Evolutionary conservation across 805 yeast genomes (phyloP), one percentile per base, ranked within the genome.

Genomic region (Danielia reshetovae): DNA sequence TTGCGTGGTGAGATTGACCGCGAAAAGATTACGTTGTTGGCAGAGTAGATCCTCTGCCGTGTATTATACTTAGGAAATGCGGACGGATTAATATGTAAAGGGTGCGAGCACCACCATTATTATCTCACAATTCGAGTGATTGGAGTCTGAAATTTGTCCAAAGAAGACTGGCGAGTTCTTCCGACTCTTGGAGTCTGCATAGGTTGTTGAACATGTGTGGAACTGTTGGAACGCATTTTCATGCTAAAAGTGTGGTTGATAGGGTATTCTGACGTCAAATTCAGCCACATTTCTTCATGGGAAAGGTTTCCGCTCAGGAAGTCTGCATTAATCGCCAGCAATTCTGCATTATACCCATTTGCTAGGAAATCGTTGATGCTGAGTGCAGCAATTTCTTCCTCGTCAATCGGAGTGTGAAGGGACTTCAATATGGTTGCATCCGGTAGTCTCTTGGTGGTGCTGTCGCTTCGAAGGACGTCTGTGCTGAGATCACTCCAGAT

Each of bases 81-180:
- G 19, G n/a, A 15, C 13, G 19, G 18, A 28, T 18, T 28, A 19
- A 19, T 18, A 28, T 17, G 24, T 22, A 19, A 7, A 19, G 9
- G 22, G 22, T 9, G 22, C 22, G 9, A 7, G 22, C 22, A 9
- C 22, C 22, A 9, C n/a, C n/a, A n/a, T 5, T 14, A 11, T 36
- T 34, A 48, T 27, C 69, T 51, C 52, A 59, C 53, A 9, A 63
- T 62, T 27, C 71, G 50, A 1, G 69, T 49, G 17, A 66, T 59
- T 1, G 73, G 73, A 1, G 73, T 66, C 42, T 64, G 71, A 41
- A 62, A 63, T 39, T 60, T 58, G 31, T 67, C 72, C 15, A 54
- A 55, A 1, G 69, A 60, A 1, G 59, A 46, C 42, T 65, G 70
- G 24, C 72, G 49, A 4, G 65, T 54, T 41, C 68, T 49, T 3